A percentile compares a stretch with the other conserved stretches of the same genome.
Evolutionary conservation across 2,329 filamentous ascomycete genomes (phyloP).

Genomic region (Seiridium cupressi): DNA sequence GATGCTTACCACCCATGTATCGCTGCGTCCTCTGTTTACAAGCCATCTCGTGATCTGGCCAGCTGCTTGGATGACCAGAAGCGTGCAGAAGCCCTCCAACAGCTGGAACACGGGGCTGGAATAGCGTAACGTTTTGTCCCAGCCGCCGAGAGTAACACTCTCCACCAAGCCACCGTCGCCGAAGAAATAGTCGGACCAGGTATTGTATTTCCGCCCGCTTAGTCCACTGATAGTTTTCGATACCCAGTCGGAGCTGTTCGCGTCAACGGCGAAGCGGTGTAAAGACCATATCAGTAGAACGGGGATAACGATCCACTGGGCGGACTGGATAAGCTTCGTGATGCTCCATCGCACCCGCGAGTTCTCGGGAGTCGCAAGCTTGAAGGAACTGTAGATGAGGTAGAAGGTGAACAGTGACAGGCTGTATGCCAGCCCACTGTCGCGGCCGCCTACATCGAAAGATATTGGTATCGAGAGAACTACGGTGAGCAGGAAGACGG

Average conservation of each 20-base stretch:
- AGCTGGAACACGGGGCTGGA: conserved; percentile 94
- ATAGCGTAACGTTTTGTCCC: conserved; percentile 86
- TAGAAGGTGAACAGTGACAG: conserved; percentile 88
- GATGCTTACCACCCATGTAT: conserved; percentile 86
- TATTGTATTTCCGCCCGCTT: conserved; percentile 58
- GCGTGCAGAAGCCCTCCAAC: conserved; percentile 91
- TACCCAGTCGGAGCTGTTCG: conserved; percentile 76
- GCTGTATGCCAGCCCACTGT: conserved; percentile 92
- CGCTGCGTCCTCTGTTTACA: conserved; percentile 87
- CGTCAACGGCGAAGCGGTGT: conserved; percentile 91
- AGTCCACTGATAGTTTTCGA: conserved; percentile 73
- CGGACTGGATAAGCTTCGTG: conserved; percentile 66
- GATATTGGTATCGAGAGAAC: conserved; percentile 94
- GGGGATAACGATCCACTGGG: conserved; percentile 86
- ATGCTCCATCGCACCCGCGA: conserved; percentile 74
- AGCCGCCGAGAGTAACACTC: conserved; percentile 75
- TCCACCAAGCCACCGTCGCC: conserved; percentile 82
- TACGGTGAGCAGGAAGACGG: conserved; percentile 85
- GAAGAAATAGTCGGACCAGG: conserved; percentile 80
- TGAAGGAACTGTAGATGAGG: conserved; percentile 79
- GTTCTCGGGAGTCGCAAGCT: conserved; percentile 74
- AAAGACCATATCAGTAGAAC: conserved; percentile 90
- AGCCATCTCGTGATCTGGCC: conserved; percentile 94
- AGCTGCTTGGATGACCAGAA: conserved; percentile 91
- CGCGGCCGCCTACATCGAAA: conserved; percentile 95